These are phyloP conservation scores for Stachybotrys chlorohalonatus DNA, from an alignment of 2,329 filamentous ascomycete species.

Conservation along the genomic window DNA sequence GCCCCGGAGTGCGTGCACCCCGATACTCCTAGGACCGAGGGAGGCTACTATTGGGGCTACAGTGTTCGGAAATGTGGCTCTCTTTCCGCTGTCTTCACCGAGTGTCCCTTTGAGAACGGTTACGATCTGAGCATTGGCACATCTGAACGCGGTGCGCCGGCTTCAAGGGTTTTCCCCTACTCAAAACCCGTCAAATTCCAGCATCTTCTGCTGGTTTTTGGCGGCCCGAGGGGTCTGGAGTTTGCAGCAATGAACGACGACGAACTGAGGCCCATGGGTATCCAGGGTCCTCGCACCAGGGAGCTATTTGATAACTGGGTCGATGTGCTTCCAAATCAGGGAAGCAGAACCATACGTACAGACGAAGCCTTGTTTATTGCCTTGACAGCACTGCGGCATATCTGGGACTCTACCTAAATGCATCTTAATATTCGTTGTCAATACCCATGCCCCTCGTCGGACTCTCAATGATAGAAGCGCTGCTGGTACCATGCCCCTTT, in stretches of 20 bases:
- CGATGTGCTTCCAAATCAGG: constrained; percentile 71
- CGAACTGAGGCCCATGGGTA: constrained; percentile 48
- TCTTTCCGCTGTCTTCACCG: constrained; percentile 68
- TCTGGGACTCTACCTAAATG: constrained; percentile 35
- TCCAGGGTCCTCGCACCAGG: constrained; percentile 53
- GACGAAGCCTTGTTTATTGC: constrained; percentile 78
- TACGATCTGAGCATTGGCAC: constrained; percentile 81
- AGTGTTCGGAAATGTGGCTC: constrained; percentile 55
- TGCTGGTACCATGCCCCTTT: too few relatives aligned
- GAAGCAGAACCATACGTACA: constrained; percentile 72
- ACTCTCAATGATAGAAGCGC: too few relatives aligned
- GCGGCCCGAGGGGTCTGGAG: constrained; percentile 72
- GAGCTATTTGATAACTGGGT: constrained; percentile 80
- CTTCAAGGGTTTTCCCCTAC: constrained; percentile 35
- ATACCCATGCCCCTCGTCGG: background rate
- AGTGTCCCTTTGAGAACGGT: constrained; percentile 63
- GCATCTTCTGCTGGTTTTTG: constrained; percentile 71
- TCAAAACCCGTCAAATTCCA: constrained; percentile 42
- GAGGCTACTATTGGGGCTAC: constrained; percentile 84
- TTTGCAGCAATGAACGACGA: constrained; percentile 57
- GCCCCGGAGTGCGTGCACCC: constrained; percentile 55
- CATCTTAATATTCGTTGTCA: background rate
- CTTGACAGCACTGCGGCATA: constrained; percentile 54
- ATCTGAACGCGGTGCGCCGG: constrained; percentile 61
- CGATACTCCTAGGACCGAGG: constrained; percentile 59